Evolutionary conservation across 257 asterid species (phyloP), one percentile per base, ranked within the genome.

Genomic region (Solanum dulcamara): DNA sequence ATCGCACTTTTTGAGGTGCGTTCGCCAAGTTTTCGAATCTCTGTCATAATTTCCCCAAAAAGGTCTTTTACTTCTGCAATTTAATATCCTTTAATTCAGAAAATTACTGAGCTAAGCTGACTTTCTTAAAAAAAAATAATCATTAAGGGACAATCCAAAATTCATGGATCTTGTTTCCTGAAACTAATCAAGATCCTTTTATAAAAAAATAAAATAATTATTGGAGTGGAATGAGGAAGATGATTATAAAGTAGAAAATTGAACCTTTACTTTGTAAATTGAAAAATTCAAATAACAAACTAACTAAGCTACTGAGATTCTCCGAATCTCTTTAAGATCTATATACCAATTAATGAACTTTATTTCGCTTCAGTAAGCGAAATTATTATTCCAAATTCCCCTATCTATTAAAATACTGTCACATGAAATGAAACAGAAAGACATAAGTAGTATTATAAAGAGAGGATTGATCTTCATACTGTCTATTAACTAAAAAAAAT

Each of bases 361-460:
- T 22, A 57, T 9, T 57, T 22, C 7, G 0, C 66, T 57, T 57
- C 14, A 59, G n/a, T n/a, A n/a, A n/a, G n/a, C n/a, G n/a, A n/a
- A n/a, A n/a, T n/a, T n/a, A n/a, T n/a, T n/a, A n/a, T n/a, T 59
- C 4, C 0, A 59, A 11, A 59, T 24, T 10, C 17, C 6, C 64
- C 0, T 4, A 0, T 10, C 1, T 24, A 10, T 59, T 59, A 32
- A 4, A n/a, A 59, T 17, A 59, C 3, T 4, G 7, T 59, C 32
- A n/a, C n/a, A n/a, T n/a, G n/a, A 4, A 59, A n/a, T n/a, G 66
- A 57, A n/a, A 57, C 17, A 53, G 0, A n/a, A 26, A 4, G 68
- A 24, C 10, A 2, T 24, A 53, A 0, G 26, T 53, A 53, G 2
- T 35, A 35, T 5, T 51, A 51, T 17, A 59, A 59, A 53, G 9